These are phyloP conservation scores for Evansstolkia leycettana DNA, from an alignment of 495 filamentous ascomycete genomes.

Conservation along the genomic window DNA sequence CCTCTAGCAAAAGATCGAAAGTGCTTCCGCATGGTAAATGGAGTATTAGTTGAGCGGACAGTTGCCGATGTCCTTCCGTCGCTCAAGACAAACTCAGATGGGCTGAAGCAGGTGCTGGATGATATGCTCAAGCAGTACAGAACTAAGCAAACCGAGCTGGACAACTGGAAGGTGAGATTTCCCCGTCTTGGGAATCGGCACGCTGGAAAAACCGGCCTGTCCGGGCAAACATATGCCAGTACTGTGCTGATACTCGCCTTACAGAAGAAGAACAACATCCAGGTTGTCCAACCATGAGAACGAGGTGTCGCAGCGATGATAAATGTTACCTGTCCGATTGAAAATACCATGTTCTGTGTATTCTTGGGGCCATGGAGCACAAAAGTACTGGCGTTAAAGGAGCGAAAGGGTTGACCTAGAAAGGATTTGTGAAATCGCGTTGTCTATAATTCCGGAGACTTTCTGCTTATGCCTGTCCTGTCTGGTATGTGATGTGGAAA, in stretches of 20 bases:
- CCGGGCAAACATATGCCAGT: not conserved
- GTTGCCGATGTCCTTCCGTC: constrained; percentile 85
- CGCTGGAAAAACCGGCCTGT: no score
- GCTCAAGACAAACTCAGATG: constrained; percentile 87
- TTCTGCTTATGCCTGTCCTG: no score
- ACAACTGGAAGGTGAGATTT: constrained; percentile 86
- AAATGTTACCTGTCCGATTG: not conserved
- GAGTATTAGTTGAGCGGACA: constrained; percentile 86
- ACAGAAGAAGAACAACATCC: constrained; percentile 98
- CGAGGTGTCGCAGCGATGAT: no score
- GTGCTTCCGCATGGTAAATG: constrained; percentile 98
- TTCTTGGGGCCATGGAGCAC: no score
- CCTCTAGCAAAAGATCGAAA: constrained; percentile 79
- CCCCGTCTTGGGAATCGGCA: constrained; percentile 2
- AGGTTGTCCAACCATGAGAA: constrained; percentile 73
- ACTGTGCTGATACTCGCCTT: constrained; percentile 10
- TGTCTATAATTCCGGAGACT: no score
- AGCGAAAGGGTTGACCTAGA: no score
- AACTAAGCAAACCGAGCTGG: constrained; percentile 84
- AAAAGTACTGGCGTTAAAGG: no score
- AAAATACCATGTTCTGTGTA: not conserved
- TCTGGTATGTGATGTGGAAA: no score
- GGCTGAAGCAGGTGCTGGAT: constrained; percentile 90
- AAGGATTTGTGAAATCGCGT: not conserved
- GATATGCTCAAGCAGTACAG: constrained; percentile 97